Evolutionary conservation across 306 rosid species (phyloP), one percentile per base, ranked within the genome.

Genomic region (Trifolium subterraneum): DNA sequence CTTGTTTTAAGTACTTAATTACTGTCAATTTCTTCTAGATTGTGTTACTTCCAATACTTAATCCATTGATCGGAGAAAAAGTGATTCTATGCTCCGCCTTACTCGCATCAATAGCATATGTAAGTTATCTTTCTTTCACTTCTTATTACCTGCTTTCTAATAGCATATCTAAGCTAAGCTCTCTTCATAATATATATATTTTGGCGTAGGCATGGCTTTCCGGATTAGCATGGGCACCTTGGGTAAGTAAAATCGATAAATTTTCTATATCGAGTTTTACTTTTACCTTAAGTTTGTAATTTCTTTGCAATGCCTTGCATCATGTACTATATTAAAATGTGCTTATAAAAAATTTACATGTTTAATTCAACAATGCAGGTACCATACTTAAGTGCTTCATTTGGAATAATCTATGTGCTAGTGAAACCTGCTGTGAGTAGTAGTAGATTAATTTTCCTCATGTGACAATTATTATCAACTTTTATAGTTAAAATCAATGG

Each of bases 141-240:
- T 39, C 41, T 33, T 19, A 22, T 56, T 29, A 59, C 20, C 61
- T 62, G 59, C 64, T 61, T 35, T 59, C 41, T 27, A 29, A 36
- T 64, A 65, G 23, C 55, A 31, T 69, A 63, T n/a, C 60, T 44
- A 47, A 35, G 15, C 59, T 63, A 47, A 23, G 15, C 59, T 63
- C 4, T 20, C 3, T 20, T 62, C 63, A 16, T 51, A 22, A 62
- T 31, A n/a, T 70, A 59, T 76, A n/a, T 70, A 63, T 76, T 38
- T 35, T 25, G 81, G 22, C 50, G 65, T 71, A 92, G 97, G 93
- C 91, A 66, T 80, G 86, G 89, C 86, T 89, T 68, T 80, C 87
- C 77, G 97, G 97, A 70, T 78, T 92, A 73, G 96, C 97, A 77
- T 92, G 96, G 96, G 97, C 96, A n/a, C 74, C 93, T 25, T 89